Evolutionary conservation across 352 stramenopile genomes (phyloP), one percentile per base, ranked within the genome.

Genomic region (Pythium rhizo-oryzae): DNA sequence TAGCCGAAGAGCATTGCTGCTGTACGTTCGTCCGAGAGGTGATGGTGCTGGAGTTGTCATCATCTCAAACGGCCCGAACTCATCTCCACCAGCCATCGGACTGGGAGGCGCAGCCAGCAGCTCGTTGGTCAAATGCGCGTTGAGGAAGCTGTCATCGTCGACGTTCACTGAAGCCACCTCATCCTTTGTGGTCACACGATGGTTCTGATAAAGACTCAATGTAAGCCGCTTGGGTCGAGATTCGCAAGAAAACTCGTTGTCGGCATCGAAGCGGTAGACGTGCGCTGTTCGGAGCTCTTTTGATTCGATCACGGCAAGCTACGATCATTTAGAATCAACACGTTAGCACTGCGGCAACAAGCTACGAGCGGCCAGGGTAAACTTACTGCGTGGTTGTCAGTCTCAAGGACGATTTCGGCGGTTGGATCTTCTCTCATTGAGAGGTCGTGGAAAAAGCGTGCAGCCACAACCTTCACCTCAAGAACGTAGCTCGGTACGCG

Each of bases 401-500:
- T 92, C 59, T 88, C 76, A 9, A 80, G 69, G 25, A 90, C 56
- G 43, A 92, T 75, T 59, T 93, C 83, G 2, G 85, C 83, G 4
- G 74, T 79, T 9, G 81, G 80, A 33, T 90, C 81, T 19, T 84
- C 74, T 47, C 85, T 82, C 41, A 90, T 63, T 4, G 74, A 82
- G 16, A 94, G 77, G 52, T 92, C 83, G 33, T 86, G 79, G 23
- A 78, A 71, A 62, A 93, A 73, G 23, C 87, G 84, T 11, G 82
- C 85, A 7, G 88, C 85, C n/a, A 94, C 79, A 23, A 96, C 77
- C 49, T 94, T 94, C 5, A 96, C 87, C 70, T 96, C 88, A 13
- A 96, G 63, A 15, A 92, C 82, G 61, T 90, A 96, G 33, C 77
- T 83, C 15, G 86, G 82, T 18, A 79, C 69, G 8, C 70, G 78